A percentile compares a stretch with the other conserved stretches of the same genome.
Evolutionary conservation across 495 filamentous ascomycete genomes (phyloP).

Genomic region (Lasiosphaeris hirsuta): DNA sequence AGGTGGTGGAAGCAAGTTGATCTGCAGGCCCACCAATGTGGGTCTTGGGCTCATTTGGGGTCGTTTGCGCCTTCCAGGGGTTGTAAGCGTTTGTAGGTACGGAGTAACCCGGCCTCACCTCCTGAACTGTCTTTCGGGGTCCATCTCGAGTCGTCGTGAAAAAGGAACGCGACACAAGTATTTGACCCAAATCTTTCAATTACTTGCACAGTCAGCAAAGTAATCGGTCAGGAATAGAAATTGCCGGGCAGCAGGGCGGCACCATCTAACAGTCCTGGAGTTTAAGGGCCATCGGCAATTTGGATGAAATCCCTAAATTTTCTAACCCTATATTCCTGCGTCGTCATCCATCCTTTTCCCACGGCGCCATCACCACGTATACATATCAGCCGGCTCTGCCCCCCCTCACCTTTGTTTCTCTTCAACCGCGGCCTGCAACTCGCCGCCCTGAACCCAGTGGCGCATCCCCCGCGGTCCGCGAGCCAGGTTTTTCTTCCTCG

Average conservation of each 20-base stretch:
- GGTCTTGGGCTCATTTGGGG: neutral
- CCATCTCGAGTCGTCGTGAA: too few relatives aligned
- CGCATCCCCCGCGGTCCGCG: slow-evolving; percentile 6
- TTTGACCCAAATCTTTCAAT: too few relatives aligned
- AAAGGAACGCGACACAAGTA: too few relatives aligned
- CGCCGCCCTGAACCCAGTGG: neutral
- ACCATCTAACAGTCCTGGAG: neutral
- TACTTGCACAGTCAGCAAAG: too few relatives aligned
- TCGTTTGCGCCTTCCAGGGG: neutral
- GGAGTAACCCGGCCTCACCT: too few relatives aligned
- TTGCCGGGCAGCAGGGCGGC: slow-evolving; percentile 8
- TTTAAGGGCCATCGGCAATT: slow-evolving; percentile 14
- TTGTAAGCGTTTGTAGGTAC: too few relatives aligned
- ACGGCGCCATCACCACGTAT: neutral
- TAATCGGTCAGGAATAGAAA: too few relatives aligned
- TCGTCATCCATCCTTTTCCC: neutral
- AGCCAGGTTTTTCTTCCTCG: slow-evolving; percentile 14
- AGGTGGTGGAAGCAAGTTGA: slow-evolving; percentile 4
- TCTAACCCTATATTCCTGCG: neutral
- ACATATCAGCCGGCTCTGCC: neutral
- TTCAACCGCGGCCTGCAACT: slow-evolving; percentile 4
- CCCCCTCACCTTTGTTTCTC: neutral
- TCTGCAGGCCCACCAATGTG: slow-evolving; percentile 3
- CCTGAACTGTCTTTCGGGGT: too few relatives aligned
- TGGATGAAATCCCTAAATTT: slow-evolving; percentile 20